These are phyloP conservation scores for Roridomyces roridus DNA, from an alignment of 768 basidiomycete genomes.

Conservation along the genomic window DNA sequence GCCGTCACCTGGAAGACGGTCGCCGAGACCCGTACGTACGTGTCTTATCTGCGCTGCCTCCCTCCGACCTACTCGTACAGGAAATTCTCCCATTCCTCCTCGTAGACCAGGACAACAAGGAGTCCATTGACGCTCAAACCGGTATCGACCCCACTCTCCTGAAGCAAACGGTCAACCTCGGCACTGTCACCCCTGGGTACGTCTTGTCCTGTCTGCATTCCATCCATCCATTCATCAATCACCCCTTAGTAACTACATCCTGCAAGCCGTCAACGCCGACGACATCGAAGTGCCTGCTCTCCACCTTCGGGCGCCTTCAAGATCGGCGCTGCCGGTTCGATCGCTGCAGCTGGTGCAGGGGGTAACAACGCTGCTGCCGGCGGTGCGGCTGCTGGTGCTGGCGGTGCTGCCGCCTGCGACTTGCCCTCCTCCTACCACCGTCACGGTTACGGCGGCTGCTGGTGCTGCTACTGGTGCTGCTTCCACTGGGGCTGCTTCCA, in stretches of 20 bases:
- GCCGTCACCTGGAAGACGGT: slow-evolving; percentile 7
- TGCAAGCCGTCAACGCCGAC: neutral
- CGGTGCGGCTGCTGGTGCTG: neutral
- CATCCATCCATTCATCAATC: too few species aligned
- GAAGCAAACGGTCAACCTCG: neutral
- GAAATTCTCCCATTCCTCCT: neutral
- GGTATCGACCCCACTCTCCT: neutral
- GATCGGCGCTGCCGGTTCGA: neutral
- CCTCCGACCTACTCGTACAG: neutral
- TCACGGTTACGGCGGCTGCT: too few species aligned
- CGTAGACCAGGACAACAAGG: neutral
- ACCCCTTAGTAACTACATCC: too few species aligned
- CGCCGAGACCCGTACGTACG: slow-evolving; percentile 11
- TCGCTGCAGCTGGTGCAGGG: neutral
- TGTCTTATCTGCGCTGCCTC: neutral
- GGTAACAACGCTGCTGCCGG: neutral
- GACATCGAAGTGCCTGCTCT: neutral
- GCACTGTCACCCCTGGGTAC: slow-evolving; percentile 5
- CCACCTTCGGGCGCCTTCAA: neutral
- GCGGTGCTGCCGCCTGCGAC: neutral
- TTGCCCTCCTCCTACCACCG: too few species aligned
- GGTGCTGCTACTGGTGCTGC: too few species aligned
- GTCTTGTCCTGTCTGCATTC: neutral
- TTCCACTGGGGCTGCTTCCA: too few species aligned
- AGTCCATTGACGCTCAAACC: neutral